phyloP scores from a whole-genome alignment of 495 filamentous ascomycete species.

The Penicillium steckii region DNA sequence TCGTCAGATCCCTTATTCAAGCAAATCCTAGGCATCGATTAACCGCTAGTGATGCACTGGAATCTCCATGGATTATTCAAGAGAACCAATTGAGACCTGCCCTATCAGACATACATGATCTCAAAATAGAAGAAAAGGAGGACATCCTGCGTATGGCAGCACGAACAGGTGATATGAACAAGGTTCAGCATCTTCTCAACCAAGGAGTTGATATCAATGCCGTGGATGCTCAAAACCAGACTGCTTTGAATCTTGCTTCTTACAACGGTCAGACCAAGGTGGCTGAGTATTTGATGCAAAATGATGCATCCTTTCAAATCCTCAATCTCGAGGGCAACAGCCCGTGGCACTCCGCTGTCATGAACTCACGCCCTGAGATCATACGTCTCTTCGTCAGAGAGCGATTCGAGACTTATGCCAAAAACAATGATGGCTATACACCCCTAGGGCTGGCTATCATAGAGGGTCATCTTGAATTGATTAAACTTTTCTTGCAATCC shows the following conservation, averaged over 20 bases:
- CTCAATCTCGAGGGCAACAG: not conserved
- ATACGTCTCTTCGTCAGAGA: not conserved
- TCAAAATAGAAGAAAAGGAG: not conserved
- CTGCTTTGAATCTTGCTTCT: not conserved
- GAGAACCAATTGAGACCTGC: not conserved
- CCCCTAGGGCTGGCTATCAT: not conserved
- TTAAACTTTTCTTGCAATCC: not conserved
- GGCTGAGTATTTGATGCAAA: not conserved
- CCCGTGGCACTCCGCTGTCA: not conserved
- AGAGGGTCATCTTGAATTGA: not conserved
- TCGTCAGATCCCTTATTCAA: not conserved
- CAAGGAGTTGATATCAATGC: not conserved
- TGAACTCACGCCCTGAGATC: not conserved
- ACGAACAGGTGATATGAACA: not conserved
- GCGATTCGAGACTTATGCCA: not conserved
- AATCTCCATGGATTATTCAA: not conserved
- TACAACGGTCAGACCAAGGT: not conserved
- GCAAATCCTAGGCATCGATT: not conserved
- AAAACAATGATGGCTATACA: not conserved
- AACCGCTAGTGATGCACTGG: not conserved
- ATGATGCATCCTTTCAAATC: not conserved
- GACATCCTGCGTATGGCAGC: not conserved
- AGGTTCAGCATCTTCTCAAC: not conserved
- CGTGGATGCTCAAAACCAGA: not conserved
- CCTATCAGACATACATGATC: not conserved